These are phyloP conservation scores for Paramecium caudatum DNA, from an alignment of 73 alveolate species.

Conservation along the genomic window DNA sequence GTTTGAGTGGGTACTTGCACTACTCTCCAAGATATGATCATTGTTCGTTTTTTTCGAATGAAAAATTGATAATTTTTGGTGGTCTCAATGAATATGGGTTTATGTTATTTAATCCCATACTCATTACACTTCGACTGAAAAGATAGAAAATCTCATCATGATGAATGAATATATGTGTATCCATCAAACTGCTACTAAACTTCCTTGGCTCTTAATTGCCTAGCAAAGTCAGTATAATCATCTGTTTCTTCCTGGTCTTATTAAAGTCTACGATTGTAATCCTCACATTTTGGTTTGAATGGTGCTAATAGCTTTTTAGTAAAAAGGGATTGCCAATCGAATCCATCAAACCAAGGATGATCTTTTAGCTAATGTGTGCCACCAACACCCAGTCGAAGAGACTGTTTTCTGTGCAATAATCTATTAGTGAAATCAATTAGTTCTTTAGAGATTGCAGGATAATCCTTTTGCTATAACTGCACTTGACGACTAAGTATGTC, in stretches of 20 bases:
- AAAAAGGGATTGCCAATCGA: constrained; percentile 74
- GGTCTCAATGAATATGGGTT: not conserved
- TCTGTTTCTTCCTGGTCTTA: constrained; percentile 22
- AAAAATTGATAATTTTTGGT: not conserved
- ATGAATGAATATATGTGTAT: not conserved
- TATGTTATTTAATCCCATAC: not conserved
- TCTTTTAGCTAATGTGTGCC: constrained; percentile 76
- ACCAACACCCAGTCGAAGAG: constrained; percentile 73
- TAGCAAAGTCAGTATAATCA: not conserved
- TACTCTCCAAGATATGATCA: constrained; percentile 35
- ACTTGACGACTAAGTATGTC: constrained; percentile 80
- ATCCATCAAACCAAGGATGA: constrained; percentile 82
- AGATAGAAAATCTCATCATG: not conserved
- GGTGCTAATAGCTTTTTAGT: constrained; percentile 75
- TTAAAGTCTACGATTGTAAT: constrained; percentile 42
- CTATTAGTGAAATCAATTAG: constrained; percentile 80
- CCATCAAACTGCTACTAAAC: not conserved
- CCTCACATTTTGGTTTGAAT: constrained; percentile 79
- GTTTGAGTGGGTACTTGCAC: constrained; percentile 32
- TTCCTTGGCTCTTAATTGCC: not conserved
- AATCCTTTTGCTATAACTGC: constrained; percentile 27
- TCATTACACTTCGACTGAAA: no score
- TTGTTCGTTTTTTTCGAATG: constrained; percentile 41
- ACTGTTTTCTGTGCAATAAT: constrained; percentile 79
- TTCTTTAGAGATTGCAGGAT: not conserved